A percentile compares a stretch with the other conserved stretches of the same genome.
Conservation (phyloP, 805 yeast species). For the Zygosaccharomyces siamensis region DNA sequence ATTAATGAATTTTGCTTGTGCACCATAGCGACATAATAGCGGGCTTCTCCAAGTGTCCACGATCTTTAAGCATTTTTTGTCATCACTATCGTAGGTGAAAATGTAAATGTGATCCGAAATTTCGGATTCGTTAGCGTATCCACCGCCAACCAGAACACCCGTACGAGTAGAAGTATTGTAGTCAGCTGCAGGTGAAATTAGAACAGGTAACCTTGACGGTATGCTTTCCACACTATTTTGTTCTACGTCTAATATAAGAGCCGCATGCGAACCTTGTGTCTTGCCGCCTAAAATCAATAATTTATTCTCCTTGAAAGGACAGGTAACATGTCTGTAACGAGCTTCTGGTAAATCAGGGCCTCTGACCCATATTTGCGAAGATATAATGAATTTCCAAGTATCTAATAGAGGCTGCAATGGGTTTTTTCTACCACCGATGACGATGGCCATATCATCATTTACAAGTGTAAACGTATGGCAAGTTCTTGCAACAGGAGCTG, state of each 20-base stretch:
- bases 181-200: conserved; percentile 22
- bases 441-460: conserved; percentile 23
- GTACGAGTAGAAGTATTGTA: conserved; percentile 9
- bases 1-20: conserved; percentile 35
- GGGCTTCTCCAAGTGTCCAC: conserved; percentile 23
- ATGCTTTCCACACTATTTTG: neutral
- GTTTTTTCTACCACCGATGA: conserved; percentile 64
- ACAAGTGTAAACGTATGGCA: conserved; percentile 49
- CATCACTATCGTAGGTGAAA: conserved; percentile 28
- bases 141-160: conserved; percentile 27
- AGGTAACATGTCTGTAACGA: conserved; percentile 50
- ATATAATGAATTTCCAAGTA: conserved; percentile 37
- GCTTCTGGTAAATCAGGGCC: conserved; percentile 39
- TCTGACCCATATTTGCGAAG: conserved; percentile 38
- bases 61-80: conserved; percentile 11
- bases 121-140: conserved; percentile 20
- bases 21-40: conserved; percentile 47
- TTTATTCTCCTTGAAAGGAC: conserved; percentile 24
- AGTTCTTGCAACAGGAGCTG: conserved; percentile 43
- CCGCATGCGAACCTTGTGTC: conserved; percentile 15
- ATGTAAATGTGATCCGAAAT: conserved; percentile 30
- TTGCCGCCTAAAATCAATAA: conserved; percentile 53
- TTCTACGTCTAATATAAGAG: conserved; percentile 18
- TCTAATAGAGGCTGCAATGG: conserved; percentile 49
- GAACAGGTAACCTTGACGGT: conserved; percentile 17